Evolutionary conservation across 2,329 filamentous ascomycete genomes (phyloP).

Genomic region (Penicillium sp.): DNA sequence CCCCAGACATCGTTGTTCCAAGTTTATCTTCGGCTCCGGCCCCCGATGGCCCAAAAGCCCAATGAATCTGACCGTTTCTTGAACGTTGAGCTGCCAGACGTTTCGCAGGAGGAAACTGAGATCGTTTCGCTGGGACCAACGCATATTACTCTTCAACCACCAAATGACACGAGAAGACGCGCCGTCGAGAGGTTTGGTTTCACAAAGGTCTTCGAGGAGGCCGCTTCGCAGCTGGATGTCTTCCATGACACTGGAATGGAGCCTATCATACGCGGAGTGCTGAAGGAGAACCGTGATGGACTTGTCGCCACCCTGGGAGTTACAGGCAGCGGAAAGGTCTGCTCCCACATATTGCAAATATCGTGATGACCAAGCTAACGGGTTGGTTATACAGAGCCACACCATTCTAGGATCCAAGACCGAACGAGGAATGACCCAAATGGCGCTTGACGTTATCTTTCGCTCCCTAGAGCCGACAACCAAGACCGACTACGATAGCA

Average conservation of each 20-base stretch:
- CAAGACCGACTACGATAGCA: conserved; percentile 48
- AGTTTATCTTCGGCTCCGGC: conserved; percentile 77
- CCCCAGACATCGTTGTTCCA: conserved; percentile 64
- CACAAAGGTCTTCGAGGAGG: conserved; percentile 83
- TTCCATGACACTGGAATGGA: conserved; percentile 72
- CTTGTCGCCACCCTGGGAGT: conserved; percentile 85
- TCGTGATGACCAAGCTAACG: conserved; percentile 7
- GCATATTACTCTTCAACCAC: conserved; percentile 69
- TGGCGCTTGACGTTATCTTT: conserved; percentile 83
- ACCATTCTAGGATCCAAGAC: conserved; percentile 83
- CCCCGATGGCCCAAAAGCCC: conserved; percentile 44
- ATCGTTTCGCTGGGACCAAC: conserved; percentile 41
- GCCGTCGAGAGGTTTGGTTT: conserved; percentile 92
- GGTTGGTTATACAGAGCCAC: conserved; percentile 58
- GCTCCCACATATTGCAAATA: not conserved
- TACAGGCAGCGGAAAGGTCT: conserved; percentile 92
- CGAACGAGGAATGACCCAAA: conserved; percentile 82
- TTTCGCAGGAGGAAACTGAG: conserved; percentile 26
- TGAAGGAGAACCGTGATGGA: conserved; percentile 78
- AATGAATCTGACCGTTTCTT: conserved; percentile 59
- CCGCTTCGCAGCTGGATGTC: conserved; percentile 72
- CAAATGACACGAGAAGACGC: conserved; percentile 70
- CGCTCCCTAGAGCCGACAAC: conserved; percentile 66
- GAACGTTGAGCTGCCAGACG: conserved; percentile 56
- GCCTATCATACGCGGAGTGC: conserved; percentile 67